A percentile compares a stretch with the other conserved stretches of the same genome.
Conservation (phyloP, 2,329 filamentous ascomycete species). For the Xylariaceae sp. region DNA sequence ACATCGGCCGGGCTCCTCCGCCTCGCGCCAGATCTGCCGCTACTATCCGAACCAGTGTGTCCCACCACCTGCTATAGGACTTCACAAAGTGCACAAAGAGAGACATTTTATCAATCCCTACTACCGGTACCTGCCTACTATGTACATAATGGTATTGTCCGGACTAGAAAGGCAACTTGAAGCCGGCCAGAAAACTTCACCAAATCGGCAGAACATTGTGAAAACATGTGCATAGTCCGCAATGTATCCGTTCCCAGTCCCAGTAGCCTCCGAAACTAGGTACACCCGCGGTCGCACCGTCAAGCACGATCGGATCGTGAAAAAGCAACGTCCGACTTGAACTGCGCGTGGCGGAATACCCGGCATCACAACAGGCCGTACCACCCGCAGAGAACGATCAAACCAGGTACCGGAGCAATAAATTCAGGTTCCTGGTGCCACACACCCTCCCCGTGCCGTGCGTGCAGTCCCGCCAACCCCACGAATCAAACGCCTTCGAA, state of each 20-base stretch:
- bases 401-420: too few relatives aligned
- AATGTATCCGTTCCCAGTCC: not conserved
- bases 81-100: too few relatives aligned
- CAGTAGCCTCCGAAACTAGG: not conserved
- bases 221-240: too few relatives aligned
- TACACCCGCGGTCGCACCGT: not conserved
- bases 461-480: not conserved
- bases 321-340: conserved; percentile 8
- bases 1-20: conserved; percentile 9
- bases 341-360: not conserved
- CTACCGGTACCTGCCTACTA: not conserved
- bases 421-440: too few relatives aligned
- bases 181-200: too few relatives aligned
- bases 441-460: not conserved
- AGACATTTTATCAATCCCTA: too few relatives aligned
- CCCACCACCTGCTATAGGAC: not conserved
- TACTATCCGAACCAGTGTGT: not conserved
- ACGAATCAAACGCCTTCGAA: not conserved
- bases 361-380: not conserved
- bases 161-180: too few relatives aligned
- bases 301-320: conserved; percentile 3
- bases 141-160: too few relatives aligned
- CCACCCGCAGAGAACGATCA: not conserved
- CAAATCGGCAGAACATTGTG: too few relatives aligned
- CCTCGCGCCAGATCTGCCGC: not conserved